Evolutionary conservation across 2,329 filamentous ascomycete genomes (phyloP), one percentile per base, ranked within the genome.

Genomic region (Intubia oerlemansii): DNA sequence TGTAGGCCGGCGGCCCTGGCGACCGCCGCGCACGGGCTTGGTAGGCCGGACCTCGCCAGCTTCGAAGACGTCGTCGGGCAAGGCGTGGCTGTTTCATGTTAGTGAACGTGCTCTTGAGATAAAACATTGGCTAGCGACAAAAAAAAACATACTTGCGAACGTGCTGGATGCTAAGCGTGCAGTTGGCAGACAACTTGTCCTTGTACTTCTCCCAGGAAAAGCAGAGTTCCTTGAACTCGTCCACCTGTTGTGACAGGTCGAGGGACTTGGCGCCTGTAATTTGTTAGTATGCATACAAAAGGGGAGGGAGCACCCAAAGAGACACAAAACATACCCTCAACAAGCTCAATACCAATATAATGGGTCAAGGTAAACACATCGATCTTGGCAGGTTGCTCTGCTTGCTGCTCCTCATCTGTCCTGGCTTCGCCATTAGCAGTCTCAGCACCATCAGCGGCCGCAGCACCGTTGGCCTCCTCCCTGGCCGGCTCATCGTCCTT

Each of bases 41-140:
- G 49, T 44, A 5, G 78, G 78, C 42, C 68, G 76, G 28, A 57
- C 55, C 50, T 98, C 88, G 42, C 79, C 79, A 15, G 71, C 55
- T 27, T 72, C 63, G 46, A 98, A 98, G 3, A 95, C 71, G 48
- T 98, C 85, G 34, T 80, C 72, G 17, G 88, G 88, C 16, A 98
- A 62, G 44, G 82, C 72, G 46, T 79, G 78, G 51, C 84, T 93
- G 43, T 5, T 10, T n/a, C n/a, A n/a, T 7, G 12, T 25, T 9
- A 20, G 16, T 19, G 37, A 32, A 4, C 5, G 1, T 17, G 7
- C 7, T 25, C 8, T 6, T 23, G 17, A 7, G 12, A 17, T 14
- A 14, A 3, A 17, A 5, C 10, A n/a, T n/a, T n/a, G n/a, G n/a
- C n/a, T n/a, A n/a, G n/a, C n/a, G n/a, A 8, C 19, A 21, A 5